phyloP scores from a whole-genome alignment of 441 rosid genomes.

The Pelargonium cotyledonis region DNA sequence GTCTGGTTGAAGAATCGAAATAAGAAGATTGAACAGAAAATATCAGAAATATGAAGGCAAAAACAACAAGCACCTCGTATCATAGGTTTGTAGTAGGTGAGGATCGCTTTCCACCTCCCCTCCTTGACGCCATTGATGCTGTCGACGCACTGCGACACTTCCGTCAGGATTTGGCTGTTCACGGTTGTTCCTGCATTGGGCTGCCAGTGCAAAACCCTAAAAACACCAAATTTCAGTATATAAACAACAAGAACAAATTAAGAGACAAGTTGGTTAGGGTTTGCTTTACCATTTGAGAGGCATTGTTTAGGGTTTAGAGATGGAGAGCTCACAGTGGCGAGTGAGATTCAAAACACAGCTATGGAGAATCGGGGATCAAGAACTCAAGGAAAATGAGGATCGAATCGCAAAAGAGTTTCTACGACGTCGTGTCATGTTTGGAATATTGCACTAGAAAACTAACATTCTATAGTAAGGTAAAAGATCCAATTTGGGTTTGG shows the following conservation, averaged over 20 bases:
- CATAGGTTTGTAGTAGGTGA: constrained; percentile 66
- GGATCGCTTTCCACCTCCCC: constrained; percentile 86
- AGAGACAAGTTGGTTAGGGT: background rate
- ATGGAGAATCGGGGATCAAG: too few relatives aligned
- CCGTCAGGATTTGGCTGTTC: constrained; percentile 77
- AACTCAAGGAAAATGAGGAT: too few relatives aligned
- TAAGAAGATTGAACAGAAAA: background rate
- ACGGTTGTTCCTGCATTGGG: constrained; percentile 76
- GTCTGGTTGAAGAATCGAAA: constrained; percentile 30
- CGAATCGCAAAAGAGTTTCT: too few relatives aligned
- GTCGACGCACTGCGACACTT: constrained; percentile 73
- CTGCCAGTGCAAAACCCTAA: constrained; percentile 91
- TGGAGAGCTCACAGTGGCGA: background rate
- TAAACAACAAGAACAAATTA: background rate
- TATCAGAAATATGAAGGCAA: background rate
- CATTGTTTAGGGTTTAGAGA: constrained; percentile 18
- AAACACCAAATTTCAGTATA: background rate
- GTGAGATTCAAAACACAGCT: too few relatives aligned
- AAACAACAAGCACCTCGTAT: constrained; percentile 33
- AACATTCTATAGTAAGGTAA: too few relatives aligned
- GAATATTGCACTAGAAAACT: too few relatives aligned
- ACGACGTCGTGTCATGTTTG: too few relatives aligned
- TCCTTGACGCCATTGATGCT: constrained; percentile 76
- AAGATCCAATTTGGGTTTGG: too few relatives aligned
- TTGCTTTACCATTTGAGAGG: constrained; percentile 42